Conservation (phyloP, 208 protist species). For the Leishmania arabica region DNA sequence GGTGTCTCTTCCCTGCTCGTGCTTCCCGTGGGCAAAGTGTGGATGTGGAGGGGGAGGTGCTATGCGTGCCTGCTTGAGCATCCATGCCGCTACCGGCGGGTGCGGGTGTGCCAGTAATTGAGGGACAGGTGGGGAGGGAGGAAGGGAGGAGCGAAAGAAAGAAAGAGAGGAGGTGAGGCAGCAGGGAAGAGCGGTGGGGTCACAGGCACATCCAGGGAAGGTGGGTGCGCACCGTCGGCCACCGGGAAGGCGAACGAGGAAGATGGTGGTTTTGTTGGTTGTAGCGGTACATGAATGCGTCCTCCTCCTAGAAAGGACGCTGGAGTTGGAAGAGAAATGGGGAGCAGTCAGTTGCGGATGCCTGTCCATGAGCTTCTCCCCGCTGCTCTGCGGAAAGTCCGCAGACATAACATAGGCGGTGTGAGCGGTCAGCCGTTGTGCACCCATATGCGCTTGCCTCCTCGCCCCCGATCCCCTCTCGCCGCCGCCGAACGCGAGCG, state of each 20-base stretch:
- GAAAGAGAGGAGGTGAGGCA: background rate
- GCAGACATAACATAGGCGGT: background rate
- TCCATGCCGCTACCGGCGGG: background rate
- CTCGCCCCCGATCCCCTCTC: background rate
- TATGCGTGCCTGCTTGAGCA: background rate
- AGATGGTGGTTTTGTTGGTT: background rate
- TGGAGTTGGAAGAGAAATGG: slow-evolving; percentile 2
- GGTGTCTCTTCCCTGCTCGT: background rate
- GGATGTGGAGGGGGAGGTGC: background rate
- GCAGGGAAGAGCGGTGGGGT: background rate
- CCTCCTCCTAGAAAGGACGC: background rate
- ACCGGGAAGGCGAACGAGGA: background rate
- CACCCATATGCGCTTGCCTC: background rate
- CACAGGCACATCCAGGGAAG: background rate
- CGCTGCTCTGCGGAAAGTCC: background rate
- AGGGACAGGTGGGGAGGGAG: background rate
- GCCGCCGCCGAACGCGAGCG: background rate
- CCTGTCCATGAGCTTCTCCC: background rate
- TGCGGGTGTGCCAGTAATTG: background rate
- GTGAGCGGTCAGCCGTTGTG: background rate
- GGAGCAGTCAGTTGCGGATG: background rate
- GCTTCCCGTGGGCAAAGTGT: background rate
- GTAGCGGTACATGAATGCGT: background rate
- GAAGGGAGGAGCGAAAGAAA: background rate
- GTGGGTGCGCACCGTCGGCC: background rate